Conservation (phyloP, 2,329 filamentous ascomycete species). For the Colletotrichum tamarilloi region DNA sequence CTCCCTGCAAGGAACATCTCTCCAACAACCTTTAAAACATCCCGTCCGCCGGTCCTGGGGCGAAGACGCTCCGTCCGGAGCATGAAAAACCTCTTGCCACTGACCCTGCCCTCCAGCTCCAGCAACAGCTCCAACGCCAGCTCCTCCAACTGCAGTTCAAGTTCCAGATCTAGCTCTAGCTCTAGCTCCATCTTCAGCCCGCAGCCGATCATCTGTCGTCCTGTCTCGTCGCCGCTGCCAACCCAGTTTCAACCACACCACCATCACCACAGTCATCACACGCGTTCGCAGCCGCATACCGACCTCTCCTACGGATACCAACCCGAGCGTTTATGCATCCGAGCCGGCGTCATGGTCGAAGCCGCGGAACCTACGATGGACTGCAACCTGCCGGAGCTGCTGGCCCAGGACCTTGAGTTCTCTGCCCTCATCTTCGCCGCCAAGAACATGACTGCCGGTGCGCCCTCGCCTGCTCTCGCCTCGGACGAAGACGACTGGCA, state of each 20-base stretch:
- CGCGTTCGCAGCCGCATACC: neutral
- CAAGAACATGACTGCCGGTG: slow-evolving; percentile 64
- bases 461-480: slow-evolving; percentile 52
- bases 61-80: slow-evolving; percentile 50
- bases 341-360: slow-evolving; percentile 33
- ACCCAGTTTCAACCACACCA: slow-evolving; percentile 14
- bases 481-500: slow-evolving; percentile 38
- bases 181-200: slow-evolving; percentile 38
- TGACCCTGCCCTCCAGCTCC: slow-evolving; percentile 45
- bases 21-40: slow-evolving; percentile 36
- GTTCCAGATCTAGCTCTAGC: slow-evolving; percentile 38
- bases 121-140: slow-evolving; percentile 35
- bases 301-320: slow-evolving; percentile 23
- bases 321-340: slow-evolving; percentile 21
- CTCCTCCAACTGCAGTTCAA: slow-evolving; percentile 37
- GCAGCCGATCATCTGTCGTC: slow-evolving; percentile 20
- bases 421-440: slow-evolving; percentile 60
- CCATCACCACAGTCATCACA: neutral
- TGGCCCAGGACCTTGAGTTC: slow-evolving; percentile 64
- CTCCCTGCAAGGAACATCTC: slow-evolving; percentile 36
- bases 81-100: slow-evolving; percentile 52
- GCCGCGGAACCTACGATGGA: slow-evolving; percentile 42
- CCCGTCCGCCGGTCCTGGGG: slow-evolving; percentile 35
- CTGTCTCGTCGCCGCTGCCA: slow-evolving; percentile 3
- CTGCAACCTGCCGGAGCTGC: slow-evolving; percentile 65